Percentiles rank a stretch among this genome's conserved stretches.
These are phyloP conservation scores for Aspergillus quadrilineatus DNA, from an alignment of 2,329 filamentous ascomycete genomes.

Conservation along the genomic window DNA sequence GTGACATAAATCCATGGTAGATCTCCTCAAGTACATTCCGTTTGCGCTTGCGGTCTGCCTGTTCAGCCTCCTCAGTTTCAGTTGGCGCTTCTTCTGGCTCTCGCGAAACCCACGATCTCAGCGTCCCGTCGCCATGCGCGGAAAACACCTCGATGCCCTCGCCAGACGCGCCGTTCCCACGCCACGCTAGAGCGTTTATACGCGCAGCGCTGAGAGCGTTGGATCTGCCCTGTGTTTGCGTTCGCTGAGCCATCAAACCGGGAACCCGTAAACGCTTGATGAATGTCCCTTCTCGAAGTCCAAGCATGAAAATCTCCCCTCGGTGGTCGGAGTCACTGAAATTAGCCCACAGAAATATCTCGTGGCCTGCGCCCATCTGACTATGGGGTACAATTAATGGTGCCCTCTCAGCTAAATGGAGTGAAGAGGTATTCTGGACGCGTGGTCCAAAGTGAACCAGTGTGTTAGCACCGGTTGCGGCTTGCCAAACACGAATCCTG, in stretches of 20 bases:
- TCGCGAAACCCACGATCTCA: slow-evolving; percentile 72
- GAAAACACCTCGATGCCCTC: slow-evolving; percentile 72
- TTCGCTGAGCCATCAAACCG: slow-evolving; percentile 47
- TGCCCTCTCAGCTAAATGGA: slow-evolving; percentile 59
- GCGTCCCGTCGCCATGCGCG: slow-evolving; percentile 78
- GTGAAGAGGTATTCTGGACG: slow-evolving; percentile 66
- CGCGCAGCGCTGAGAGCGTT: slow-evolving; percentile 57
- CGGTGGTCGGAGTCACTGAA: slow-evolving; percentile 64
- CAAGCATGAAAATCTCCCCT: slow-evolving; percentile 72
- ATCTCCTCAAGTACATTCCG: slow-evolving; percentile 76
- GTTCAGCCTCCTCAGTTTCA: slow-evolving; percentile 52
- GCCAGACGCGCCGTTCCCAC: slow-evolving; percentile 58
- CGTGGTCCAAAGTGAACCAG: slow-evolving; percentile 83
- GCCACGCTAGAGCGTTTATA: slow-evolving; percentile 75
- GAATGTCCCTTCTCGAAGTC: slow-evolving; percentile 73
- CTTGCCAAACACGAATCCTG: slow-evolving; percentile 83
- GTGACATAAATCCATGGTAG: slow-evolving; percentile 67
- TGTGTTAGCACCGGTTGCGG: slow-evolving; percentile 76
- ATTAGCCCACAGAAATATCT: slow-evolving; percentile 79
- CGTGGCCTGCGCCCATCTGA: slow-evolving; percentile 56
- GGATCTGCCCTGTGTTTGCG: slow-evolving; percentile 40
- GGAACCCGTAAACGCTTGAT: slow-evolving; percentile 69
- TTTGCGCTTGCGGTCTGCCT: slow-evolving; percentile 62
- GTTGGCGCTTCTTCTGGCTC: slow-evolving; percentile 49
- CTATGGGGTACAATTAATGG: slow-evolving; percentile 65